phyloP scores from a whole-genome alignment of 331 rosid species.

The Saraca asoca region DNA sequence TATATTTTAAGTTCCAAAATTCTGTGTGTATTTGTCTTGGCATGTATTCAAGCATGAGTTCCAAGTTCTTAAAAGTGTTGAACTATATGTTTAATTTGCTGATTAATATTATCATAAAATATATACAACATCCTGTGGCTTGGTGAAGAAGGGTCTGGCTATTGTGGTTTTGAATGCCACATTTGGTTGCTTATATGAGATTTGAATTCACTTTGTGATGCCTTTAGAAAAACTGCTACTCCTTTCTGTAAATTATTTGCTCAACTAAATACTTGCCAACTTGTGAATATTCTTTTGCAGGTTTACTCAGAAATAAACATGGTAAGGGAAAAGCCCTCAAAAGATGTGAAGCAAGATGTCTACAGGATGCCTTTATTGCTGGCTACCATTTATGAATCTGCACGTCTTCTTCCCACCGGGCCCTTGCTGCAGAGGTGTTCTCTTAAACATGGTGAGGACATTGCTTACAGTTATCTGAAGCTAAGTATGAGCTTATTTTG shows the following conservation, averaged over 20 bases:
- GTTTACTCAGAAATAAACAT: conserved; percentile 59
- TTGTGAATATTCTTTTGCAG: conserved; percentile 48
- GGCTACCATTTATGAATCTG: conserved; percentile 78
- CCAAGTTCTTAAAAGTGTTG: neutral
- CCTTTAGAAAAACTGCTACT: neutral
- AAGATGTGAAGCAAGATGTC: conserved; percentile 50
- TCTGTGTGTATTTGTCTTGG: neutral
- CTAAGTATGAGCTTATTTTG: neutral
- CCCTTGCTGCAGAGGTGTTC: conserved; percentile 83
- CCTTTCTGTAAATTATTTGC: conserved; percentile 2
- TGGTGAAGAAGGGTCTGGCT: neutral
- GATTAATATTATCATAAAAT: too few species aligned
- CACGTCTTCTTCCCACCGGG: conserved; percentile 67
- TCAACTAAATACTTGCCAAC: neutral
- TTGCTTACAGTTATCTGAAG: conserved; percentile 28
- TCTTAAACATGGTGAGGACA: conserved; percentile 59
- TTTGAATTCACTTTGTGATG: neutral
- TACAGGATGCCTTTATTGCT: conserved; percentile 64
- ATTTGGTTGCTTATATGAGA: neutral
- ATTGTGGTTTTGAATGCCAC: neutral
- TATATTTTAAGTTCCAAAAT: too few species aligned
- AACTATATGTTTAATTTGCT: too few species aligned
- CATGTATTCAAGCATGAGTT: too few species aligned
- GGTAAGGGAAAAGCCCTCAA: conserved; percentile 43
- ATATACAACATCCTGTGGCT: too few species aligned